A percentile compares a stretch with the other conserved stretches of the same genome.
phyloP scores from a whole-genome alignment of 2,329 filamentous ascomycete species.

The Exophiala aquamarina region DNA sequence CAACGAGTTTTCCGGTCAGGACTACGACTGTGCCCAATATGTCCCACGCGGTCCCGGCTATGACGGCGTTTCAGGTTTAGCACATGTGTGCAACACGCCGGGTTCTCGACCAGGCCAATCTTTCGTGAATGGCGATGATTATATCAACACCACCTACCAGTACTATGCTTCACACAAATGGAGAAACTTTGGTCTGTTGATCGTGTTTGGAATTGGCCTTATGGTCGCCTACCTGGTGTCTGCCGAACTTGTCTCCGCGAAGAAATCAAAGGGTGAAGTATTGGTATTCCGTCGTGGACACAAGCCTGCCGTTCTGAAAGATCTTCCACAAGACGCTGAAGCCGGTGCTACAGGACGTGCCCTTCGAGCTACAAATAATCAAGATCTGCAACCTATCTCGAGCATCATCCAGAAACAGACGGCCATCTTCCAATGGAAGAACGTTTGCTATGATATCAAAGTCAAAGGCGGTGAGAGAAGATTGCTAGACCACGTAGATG shows the following conservation, averaged over 20 bases:
- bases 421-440: conserved; percentile 81
- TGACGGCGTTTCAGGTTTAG: conserved; percentile 65
- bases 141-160: conserved; percentile 55
- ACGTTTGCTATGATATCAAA: conserved; percentile 78
- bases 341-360: conserved; percentile 25
- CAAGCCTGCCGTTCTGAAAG: conserved; percentile 18
- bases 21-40: conserved; percentile 56
- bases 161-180: conserved; percentile 62
- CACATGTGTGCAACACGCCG: conserved; percentile 79
- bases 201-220: conserved; percentile 65
- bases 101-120: conserved; percentile 57
- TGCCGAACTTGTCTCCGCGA: conserved; percentile 33
- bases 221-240: conserved; percentile 32
- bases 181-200: conserved; percentile 69
- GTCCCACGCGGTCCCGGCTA: conserved; percentile 61
- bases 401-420: conserved; percentile 62
- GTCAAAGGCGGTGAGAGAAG: conserved; percentile 75
- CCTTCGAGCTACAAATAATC: conserved; percentile 33
- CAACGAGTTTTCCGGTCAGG: conserved; percentile 59
- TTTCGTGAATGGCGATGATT: conserved; percentile 60
- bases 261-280: conserved; percentile 40
- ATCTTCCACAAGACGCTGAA: conserved; percentile 30
- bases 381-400: conserved; percentile 24
- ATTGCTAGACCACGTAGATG: conserved; percentile 82
- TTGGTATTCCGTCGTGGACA: conserved; percentile 33